A percentile compares a stretch with the other conserved stretches of the same genome.
Conservation (phyloP, 345 rosid species). For the Gossypium arboreum region DNA sequence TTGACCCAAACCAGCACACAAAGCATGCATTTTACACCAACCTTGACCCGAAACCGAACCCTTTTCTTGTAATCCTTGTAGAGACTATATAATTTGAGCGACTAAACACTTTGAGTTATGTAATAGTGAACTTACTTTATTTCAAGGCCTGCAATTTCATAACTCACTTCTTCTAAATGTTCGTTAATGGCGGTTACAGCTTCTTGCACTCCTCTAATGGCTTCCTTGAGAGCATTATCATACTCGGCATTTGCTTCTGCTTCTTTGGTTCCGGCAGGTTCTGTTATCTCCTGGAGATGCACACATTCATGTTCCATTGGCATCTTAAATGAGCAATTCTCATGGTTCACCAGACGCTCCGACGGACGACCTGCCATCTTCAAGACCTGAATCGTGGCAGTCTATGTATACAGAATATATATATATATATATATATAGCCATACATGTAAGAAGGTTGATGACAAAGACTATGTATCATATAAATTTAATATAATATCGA, state of each 20-base stretch:
- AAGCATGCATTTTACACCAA: background rate
- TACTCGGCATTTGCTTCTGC: conserved; percentile 86
- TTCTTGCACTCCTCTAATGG: conserved; percentile 86
- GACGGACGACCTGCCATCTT: conserved; percentile 89
- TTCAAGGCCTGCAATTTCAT: too few relatives aligned
- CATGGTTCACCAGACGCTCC: conserved; percentile 66
- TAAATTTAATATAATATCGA: too few relatives aligned
- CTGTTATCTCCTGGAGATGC: conserved; percentile 81
- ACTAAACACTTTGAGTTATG: too few relatives aligned
- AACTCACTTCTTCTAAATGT: conserved; percentile 58
- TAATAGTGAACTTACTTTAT: too few relatives aligned
- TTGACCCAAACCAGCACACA: background rate
- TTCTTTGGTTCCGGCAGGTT: conserved; percentile 80
- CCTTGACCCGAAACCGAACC: background rate
- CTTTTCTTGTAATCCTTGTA: background rate
- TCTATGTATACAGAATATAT: conserved; percentile 30
- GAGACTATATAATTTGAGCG: background rate
- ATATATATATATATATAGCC: background rate
- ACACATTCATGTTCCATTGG: conserved; percentile 75
- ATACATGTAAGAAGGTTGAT: background rate
- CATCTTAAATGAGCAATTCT: conserved; percentile 61
- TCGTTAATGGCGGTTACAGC: conserved; percentile 82
- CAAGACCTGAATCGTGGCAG: conserved; percentile 75
- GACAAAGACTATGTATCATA: background rate
- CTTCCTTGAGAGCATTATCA: conserved; percentile 81